phyloP scores from a whole-genome alignment of 176 grass and related monocot genomes.

The Elaeis guineensis region DNA sequence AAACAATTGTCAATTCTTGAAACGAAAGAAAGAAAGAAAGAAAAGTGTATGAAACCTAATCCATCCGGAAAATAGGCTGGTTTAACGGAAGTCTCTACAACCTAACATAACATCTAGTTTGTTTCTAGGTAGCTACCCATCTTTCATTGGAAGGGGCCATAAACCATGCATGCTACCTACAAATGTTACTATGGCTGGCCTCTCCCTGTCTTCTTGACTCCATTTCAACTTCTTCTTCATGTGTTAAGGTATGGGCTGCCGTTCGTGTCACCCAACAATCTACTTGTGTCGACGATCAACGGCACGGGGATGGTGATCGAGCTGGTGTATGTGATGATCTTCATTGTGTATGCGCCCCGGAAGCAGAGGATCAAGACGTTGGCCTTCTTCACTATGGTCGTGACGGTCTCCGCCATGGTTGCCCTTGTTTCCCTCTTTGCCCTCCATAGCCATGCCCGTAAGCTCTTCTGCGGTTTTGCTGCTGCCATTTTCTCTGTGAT shows the following conservation, averaged over 20 bases:
- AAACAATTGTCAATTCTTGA: too few relatives aligned
- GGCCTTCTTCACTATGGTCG: constrained; percentile 44
- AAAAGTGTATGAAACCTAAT: too few relatives aligned
- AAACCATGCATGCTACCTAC: too few relatives aligned
- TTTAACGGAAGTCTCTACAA: too few relatives aligned
- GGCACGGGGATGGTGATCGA: constrained; percentile 66
- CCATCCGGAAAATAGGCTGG: too few relatives aligned
- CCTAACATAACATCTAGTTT: too few relatives aligned
- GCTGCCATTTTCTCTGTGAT: constrained; percentile 84
- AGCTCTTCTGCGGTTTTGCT: constrained; percentile 82
- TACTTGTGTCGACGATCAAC: constrained; percentile 91
- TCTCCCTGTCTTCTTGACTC: background rate
- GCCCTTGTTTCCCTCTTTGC: constrained; percentile 62
- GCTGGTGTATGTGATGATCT: constrained; percentile 79
- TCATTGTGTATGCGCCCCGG: constrained; percentile 60
- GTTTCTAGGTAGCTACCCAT: too few relatives aligned
- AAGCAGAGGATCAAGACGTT: constrained; percentile 29
- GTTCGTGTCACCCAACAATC: constrained; percentile 95
- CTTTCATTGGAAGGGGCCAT: too few relatives aligned
- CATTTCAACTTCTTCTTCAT: background rate
- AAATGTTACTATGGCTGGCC: too few relatives aligned
- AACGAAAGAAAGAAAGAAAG: too few relatives aligned
- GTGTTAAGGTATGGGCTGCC: constrained; percentile 73
- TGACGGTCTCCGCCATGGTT: constrained; percentile 48
- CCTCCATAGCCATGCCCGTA: constrained; percentile 55